Percentiles rank a stretch among this genome's conserved stretches.
These are phyloP conservation scores for Chenopodium quinoa DNA, from an alignment of 148 eudicot genomes.

Conservation along the genomic window DNA sequence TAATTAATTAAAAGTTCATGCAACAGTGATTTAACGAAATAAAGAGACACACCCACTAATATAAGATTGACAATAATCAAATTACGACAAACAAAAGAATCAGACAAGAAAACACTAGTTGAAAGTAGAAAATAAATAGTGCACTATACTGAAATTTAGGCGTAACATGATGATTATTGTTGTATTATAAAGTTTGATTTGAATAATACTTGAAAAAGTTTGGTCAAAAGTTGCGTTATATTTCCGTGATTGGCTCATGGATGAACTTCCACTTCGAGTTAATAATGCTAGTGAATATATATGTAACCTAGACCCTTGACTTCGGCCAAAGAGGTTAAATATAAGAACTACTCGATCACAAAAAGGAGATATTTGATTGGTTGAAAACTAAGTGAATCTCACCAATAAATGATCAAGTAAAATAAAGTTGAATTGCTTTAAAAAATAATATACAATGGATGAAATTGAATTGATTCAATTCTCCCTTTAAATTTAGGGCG, in stretches of 20 bases:
- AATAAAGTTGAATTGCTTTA: too few relatives aligned
- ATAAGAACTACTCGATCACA: not conserved
- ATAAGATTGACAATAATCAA: slow-evolving; percentile 10
- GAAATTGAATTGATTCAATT: too few relatives aligned
- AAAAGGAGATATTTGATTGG: too few relatives aligned
- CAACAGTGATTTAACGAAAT: not conserved
- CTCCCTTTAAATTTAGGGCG: too few relatives aligned
- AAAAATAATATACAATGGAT: too few relatives aligned
- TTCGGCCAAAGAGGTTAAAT: not conserved
- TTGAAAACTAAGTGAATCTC: too few relatives aligned
- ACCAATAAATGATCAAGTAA: too few relatives aligned
- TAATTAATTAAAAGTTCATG: not conserved
- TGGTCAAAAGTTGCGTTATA: slow-evolving; percentile 10
- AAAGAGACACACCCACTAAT: not conserved
- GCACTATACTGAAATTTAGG: slow-evolving; percentile 19
- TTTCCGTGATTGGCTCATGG: slow-evolving; percentile 25
- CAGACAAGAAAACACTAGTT: not conserved
- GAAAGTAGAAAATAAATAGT: not conserved
- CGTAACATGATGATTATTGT: not conserved
- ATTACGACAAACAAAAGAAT: slow-evolving; percentile 12
- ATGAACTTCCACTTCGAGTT: slow-evolving; percentile 1
- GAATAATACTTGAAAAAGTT: not conserved
- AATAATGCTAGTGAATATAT: too few relatives aligned
- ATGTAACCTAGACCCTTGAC: not conserved
- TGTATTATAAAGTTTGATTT: not conserved